Percentiles rank a stretch among this genome's conserved stretches.
phyloP scores from a whole-genome alignment of 2,329 filamentous ascomycete species.

The Phialemoniopsis sp. region DNA sequence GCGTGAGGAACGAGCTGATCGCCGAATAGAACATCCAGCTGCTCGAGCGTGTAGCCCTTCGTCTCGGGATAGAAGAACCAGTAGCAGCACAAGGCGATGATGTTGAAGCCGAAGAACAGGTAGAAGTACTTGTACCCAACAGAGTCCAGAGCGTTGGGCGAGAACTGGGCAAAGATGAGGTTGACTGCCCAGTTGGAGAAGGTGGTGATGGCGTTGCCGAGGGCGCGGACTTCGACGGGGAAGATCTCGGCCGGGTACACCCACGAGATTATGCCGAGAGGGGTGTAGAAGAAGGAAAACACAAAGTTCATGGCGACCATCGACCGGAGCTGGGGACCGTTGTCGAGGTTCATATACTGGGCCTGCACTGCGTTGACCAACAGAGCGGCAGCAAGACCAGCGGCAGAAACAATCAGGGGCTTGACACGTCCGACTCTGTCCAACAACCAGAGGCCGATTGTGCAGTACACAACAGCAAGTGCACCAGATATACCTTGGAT shows the following conservation, averaged over 20 bases:
- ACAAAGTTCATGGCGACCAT: conserved; percentile 27
- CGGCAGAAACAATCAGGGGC: too few species aligned
- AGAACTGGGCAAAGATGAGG: conserved; percentile 39
- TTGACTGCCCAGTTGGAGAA: conserved; percentile 15
- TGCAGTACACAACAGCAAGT: too few species aligned
- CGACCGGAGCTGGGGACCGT: conserved; percentile 17
- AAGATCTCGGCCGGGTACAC: conserved; percentile 72
- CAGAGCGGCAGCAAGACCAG: conserved; percentile 17
- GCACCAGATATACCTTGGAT: too few species aligned
- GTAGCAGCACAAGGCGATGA: conserved; percentile 62
- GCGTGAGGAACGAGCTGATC: too few species aligned
- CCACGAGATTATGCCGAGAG: too few species aligned
- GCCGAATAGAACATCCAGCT: conserved; percentile 75
- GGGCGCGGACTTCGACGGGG: conserved; percentile 64
- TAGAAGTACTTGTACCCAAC: conserved; percentile 70
- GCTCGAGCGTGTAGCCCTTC: conserved; percentile 69
- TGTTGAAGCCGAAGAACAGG: conserved; percentile 67
- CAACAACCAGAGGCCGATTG: too few species aligned
- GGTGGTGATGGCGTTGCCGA: conserved; percentile 67
- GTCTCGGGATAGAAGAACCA: conserved; percentile 74
- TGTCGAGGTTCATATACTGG: conserved; percentile 16
- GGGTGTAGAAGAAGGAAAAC: too few species aligned
- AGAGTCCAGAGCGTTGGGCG: conserved; percentile 56
- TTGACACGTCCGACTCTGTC: too few species aligned
- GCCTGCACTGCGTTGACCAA: conserved; percentile 20